Evolutionary conservation across 371 early-diverging fungal species (phyloP), one percentile per base, ranked within the genome.

Genomic region (Rhizomucor miehei): DNA sequence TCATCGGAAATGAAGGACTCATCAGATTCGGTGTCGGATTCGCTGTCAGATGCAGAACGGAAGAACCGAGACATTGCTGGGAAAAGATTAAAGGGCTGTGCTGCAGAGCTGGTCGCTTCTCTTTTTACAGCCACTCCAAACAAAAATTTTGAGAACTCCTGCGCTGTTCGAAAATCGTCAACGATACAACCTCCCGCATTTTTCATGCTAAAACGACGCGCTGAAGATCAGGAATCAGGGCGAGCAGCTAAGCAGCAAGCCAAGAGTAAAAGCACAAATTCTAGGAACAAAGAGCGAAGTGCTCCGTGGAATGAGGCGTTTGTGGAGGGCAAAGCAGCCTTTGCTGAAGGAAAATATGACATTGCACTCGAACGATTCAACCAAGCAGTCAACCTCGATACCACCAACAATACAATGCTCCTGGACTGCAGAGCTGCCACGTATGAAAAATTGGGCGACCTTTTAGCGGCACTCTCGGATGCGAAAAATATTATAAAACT

Each of bases 1-100:
- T 79, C 84, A 45, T 85, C 85, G 43, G 77, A 65, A 51, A 71
- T 69, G 65, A 69, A 73, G 36, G 81, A 84, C 50, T 82, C 82
- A 47, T 78, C 79, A 38, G 79, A 79, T 24, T 73, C 73, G 57
- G 73, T 70, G 48, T 78, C 80, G 47, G 78, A 74, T 56, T 80
- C 80, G 47, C 66, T 74, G 40, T 86, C 87, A 46, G 87, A 84
- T 35, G 66, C 69, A 37, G 75, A 77, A 60, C 76, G 78, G 70
- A 83, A 83, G 63, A 83, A 83, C 44, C 84, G 77, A 59, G 81
- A 80, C 76, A 75, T 75, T 40, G 44, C 29, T 29, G 29, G 3
- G 29, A 8, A 29, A 29, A 29, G 29, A 8, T 29, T 8, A 29
- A 29, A 8, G 29, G 29, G 29, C 5, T 29, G 29, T 29, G 29